These are phyloP conservation scores for Lachancea sp. DNA, from an alignment of 805 yeast species.

Conservation along the genomic window DNA sequence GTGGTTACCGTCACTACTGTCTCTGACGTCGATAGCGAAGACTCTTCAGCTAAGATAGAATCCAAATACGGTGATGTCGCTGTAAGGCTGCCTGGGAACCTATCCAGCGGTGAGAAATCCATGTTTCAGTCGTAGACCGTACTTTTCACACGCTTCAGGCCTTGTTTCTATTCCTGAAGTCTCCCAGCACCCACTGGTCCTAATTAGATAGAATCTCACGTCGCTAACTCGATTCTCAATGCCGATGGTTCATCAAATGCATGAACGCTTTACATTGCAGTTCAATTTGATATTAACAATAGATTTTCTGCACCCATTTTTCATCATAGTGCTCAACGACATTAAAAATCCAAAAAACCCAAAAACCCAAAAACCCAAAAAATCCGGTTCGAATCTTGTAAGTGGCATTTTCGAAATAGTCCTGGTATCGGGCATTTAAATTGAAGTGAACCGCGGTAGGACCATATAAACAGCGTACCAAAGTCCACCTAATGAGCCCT, in stretches of 20 bases:
- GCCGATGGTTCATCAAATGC: conserved; percentile 1
- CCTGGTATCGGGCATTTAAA: too few relatives aligned
- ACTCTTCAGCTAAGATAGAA: conserved; percentile 5
- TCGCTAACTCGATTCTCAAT: not conserved
- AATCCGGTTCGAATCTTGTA: not conserved
- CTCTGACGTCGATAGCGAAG: conserved; percentile 8
- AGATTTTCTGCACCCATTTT: conserved; percentile 10
- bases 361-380: too few relatives aligned
- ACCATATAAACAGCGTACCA: too few relatives aligned
- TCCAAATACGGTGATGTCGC: conserved; percentile 10
- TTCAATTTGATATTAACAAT: conserved; percentile 3
- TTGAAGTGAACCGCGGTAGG: too few relatives aligned
- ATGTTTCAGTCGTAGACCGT: conserved; percentile 1
- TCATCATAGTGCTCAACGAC: conserved; percentile 1
- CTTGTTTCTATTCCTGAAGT: not conserved
- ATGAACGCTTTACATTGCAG: conserved; percentile 13
- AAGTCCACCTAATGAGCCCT: too few relatives aligned
- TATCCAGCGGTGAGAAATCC: conserved; percentile 10
- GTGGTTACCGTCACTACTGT: conserved; percentile 7
- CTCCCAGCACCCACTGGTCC: not conserved
- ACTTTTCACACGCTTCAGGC: not conserved
- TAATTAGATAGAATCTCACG: not conserved
- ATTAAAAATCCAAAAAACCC: not conserved
- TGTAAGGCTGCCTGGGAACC: conserved; percentile 7
- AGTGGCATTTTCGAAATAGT: not conserved